These are phyloP conservation scores for Helotiales sp. DNA, from an alignment of 2,329 filamentous ascomycete genomes.

Conservation along the genomic window DNA sequence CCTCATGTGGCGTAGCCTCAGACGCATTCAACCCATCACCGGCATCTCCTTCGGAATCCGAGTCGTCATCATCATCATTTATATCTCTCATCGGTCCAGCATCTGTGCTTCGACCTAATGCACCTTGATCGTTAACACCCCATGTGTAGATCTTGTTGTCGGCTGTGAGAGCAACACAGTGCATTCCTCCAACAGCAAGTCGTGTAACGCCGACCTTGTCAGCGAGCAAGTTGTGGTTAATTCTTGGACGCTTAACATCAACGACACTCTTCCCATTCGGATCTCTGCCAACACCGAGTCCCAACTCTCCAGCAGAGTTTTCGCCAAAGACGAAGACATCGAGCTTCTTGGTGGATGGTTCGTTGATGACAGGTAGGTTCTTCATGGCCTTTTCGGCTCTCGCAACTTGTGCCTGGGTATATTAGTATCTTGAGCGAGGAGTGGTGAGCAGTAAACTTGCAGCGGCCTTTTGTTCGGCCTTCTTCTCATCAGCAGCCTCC, in stretches of 20 bases:
- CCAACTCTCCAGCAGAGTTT: slow-evolving; percentile 78
- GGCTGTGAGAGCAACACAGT: slow-evolving; percentile 72
- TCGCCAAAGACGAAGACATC: slow-evolving; percentile 82
- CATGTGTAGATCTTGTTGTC: slow-evolving; percentile 83
- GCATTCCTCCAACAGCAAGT: slow-evolving; percentile 80
- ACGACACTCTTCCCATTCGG: slow-evolving; percentile 57
- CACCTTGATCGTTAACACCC: slow-evolving; percentile 85
- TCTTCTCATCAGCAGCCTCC: not conserved
- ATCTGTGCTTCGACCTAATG: slow-evolving; percentile 72
- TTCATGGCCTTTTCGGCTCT: slow-evolving; percentile 6
- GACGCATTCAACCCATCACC: slow-evolving; percentile 65
- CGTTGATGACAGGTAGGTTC: slow-evolving; percentile 55
- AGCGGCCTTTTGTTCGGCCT: slow-evolving; percentile 5
- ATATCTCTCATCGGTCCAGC: slow-evolving; percentile 62
- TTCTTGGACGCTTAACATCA: slow-evolving; percentile 73
- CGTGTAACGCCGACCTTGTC: slow-evolving; percentile 67
- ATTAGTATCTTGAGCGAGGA: not conserved
- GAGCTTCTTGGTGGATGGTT: slow-evolving; percentile 60
- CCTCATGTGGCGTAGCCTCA: slow-evolving; percentile 65
- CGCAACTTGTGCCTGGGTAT: slow-evolving; percentile 7
- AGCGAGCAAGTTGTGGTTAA: slow-evolving; percentile 60
- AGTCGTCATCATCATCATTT: slow-evolving; percentile 49
- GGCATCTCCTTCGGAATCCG: slow-evolving; percentile 40
- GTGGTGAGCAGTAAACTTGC: not conserved
- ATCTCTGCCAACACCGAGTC: slow-evolving; percentile 67